These are phyloP conservation scores for Apiospora kogelbergensis DNA, from an alignment of 2,329 filamentous ascomycete species.

Conservation along the genomic window DNA sequence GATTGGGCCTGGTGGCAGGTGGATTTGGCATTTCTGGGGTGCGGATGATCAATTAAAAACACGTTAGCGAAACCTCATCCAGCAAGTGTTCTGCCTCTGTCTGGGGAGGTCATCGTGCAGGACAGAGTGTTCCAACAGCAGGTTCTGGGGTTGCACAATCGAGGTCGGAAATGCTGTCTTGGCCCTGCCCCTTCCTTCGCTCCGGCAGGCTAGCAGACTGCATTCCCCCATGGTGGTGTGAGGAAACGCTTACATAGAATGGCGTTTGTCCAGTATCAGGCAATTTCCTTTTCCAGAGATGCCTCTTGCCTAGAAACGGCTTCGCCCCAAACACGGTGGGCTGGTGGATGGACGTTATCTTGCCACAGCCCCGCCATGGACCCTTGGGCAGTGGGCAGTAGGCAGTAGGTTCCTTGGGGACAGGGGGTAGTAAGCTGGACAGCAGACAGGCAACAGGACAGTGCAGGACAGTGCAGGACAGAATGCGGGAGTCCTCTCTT, in stretches of 20 bases:
- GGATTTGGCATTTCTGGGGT: neutral
- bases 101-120: constrained; percentile 1
- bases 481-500: too few relatives aligned
- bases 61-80: neutral
- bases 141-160: neutral
- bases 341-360: constrained; percentile 1
- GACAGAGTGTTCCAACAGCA: neutral
- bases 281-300: neutral
- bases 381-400: neutral
- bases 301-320: neutral
- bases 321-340: neutral
- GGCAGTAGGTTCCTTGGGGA: too few relatives aligned
- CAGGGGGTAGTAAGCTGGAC: too few relatives aligned
- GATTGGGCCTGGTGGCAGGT: neutral
- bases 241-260: neutral
- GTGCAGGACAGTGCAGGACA: neutral
- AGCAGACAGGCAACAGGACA: neutral
- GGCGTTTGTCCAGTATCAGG: neutral
- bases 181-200: neutral
- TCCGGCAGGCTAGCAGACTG: neutral
- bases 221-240: neutral
- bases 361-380: constrained; percentile 1
- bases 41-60: neutral
- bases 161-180: neutral
- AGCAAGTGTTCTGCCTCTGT: neutral